Percentiles rank a stretch among this genome's conserved stretches.
These are phyloP conservation scores for Jackrogersella minutella DNA, from an alignment of 495 filamentous ascomycete species.

Conservation along the genomic window DNA sequence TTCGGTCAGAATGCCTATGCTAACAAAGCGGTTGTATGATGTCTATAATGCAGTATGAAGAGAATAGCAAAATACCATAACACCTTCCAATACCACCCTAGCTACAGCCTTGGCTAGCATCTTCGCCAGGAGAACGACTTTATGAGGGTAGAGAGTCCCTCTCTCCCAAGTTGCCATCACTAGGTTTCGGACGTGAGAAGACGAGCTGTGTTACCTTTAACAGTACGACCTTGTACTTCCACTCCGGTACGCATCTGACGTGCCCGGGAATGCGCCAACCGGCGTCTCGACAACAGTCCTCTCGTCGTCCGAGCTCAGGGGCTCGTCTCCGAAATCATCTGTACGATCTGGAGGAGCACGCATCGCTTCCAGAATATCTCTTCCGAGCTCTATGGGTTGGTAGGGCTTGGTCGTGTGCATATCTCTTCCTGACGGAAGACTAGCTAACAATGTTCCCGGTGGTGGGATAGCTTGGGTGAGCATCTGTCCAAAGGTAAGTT, in stretches of 20 bases:
- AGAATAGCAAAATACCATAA: no score
- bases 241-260: slow-evolving; percentile 46
- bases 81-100: no score
- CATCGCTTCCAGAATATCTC: slow-evolving; percentile 64
- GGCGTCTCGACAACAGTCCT: slow-evolving; percentile 28
- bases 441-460: slow-evolving; percentile 70
- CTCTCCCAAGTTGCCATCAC: neutral
- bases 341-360: slow-evolving; percentile 55
- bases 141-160: neutral
- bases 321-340: slow-evolving; percentile 57
- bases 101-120: no score
- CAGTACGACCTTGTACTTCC: slow-evolving; percentile 50
- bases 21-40: no score
- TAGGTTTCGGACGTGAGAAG: neutral
- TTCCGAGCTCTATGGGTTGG: slow-evolving; percentile 64
- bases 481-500: slow-evolving; percentile 61
- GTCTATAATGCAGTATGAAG: no score
- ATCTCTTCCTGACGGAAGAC: slow-evolving; percentile 87
- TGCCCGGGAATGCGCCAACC: slow-evolving; percentile 51
- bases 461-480: slow-evolving; percentile 81
- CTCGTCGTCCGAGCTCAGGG: slow-evolving; percentile 56
- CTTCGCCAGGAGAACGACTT: no score
- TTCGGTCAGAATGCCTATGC: no score
- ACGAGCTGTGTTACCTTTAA: slow-evolving; percentile 28
- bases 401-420: slow-evolving; percentile 73